Evolutionary conservation across 2,329 filamentous ascomycete genomes (phyloP), one percentile per base, ranked within the genome.

Genomic region (Ramularia endophylla): DNA sequence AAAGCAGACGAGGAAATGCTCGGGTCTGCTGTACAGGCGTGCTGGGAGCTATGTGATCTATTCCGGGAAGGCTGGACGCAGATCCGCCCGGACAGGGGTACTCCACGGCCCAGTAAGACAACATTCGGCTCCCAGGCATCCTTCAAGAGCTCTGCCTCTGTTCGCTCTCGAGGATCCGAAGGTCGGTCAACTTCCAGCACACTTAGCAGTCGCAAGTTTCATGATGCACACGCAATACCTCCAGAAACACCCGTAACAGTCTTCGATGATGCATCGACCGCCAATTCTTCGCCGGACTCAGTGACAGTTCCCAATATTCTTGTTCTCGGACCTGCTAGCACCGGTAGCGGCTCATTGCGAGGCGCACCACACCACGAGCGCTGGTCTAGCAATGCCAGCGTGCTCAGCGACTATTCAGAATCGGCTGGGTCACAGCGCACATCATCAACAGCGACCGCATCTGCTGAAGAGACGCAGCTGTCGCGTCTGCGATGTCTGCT

Each of bases 221-320:
- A 71, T 51, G 66, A 66, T 22, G 68, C 67, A 4, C 53, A 50
- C 1, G 47, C 55, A 3, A 46, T 69, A 40, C 75, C 81, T 4
- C 89, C 89, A 1, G 90, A 97, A 66, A 97, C 89, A 0, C 89
- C 89, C 0, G 90, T 90, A 1, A 97, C 89, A 4, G 88, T 95
- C 53, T 95, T 95, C 55, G 90, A 95, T 62, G 89, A 97, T 59
- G 87, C 84, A 0, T 82, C 59, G 5, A 68, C 69, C 9, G 65
- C 86, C 3, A 78, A 87, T 31, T 94, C 88, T 0, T 86, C 90
- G 41, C 85, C 85, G 51, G 78, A 82, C 32, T 83, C 82, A 0
- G 52, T 52, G 19, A 81, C 80, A 28, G 77, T 88, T 40, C 89
- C 87, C 5, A 94, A 95, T 57, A 95, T 95, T 53, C 74, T 95